Evolutionary conservation across 352 stramenopile species (phyloP).

Genomic region (Plasmopara viticola): DNA sequence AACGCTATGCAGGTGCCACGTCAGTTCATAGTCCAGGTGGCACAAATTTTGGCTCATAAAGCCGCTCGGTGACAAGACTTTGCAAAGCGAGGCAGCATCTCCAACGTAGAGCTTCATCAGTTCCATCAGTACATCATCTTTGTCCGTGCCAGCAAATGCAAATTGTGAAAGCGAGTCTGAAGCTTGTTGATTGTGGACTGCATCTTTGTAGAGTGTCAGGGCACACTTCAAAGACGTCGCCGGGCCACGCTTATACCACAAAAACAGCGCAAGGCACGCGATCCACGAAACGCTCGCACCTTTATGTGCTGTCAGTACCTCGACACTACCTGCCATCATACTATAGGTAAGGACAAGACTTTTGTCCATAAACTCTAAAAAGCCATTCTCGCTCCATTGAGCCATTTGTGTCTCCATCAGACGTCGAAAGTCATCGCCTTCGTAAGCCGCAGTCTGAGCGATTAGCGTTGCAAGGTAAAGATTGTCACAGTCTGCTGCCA

Average conservation of each 20-base stretch:
- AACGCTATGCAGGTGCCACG: conserved; percentile 72
- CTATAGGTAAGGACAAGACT: conserved; percentile 60
- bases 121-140: conserved; percentile 59
- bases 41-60: conserved; percentile 26
- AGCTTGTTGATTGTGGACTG: conserved; percentile 38
- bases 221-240: conserved; percentile 41
- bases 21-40: conserved; percentile 71
- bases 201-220: conserved; percentile 33
- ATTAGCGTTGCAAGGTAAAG: conserved; percentile 65
- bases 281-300: conserved; percentile 46
- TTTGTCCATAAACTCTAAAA: conserved; percentile 54
- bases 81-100: conserved; percentile 44
- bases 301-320: conserved; percentile 50
- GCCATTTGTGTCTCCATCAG: conserved; percentile 51
- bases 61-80: conserved; percentile 53
- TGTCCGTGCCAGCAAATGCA: conserved; percentile 17
- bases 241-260: conserved; percentile 64
- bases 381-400: conserved; percentile 46
- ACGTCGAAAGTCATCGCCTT: conserved; percentile 41
- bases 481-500: conserved; percentile 53
- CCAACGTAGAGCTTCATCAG: conserved; percentile 66
- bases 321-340: conserved; percentile 50
- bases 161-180: conserved; percentile 30
- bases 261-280: conserved; percentile 48
- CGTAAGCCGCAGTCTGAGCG: conserved; percentile 44